Base-by-base conservation (phyloP, 805 yeast genomes). In the Hanseniaspora pseudoguilliermondii region DNA sequence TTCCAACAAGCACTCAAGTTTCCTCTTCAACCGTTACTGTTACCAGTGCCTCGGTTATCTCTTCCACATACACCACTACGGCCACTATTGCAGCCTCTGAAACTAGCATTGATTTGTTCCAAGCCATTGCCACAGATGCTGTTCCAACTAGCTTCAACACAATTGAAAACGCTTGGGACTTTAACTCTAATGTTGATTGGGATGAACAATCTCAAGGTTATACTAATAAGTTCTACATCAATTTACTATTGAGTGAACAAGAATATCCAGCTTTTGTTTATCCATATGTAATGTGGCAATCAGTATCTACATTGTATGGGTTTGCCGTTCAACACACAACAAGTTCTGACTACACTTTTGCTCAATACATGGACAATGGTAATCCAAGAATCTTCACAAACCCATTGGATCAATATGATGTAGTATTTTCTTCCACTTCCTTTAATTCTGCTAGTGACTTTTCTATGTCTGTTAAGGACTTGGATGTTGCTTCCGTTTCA, bases 161-260 rank as follows among this genome's bases (percentile, higher is more conserved):
- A 53, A 72, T 72, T 41, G 71, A 66, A 3, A 71, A 78, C 49
- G 76, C 76, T 13, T 65, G 79, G 56, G 60, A 63, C 0, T 64
- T 80, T 41, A 80, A 83, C 20, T 61, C 60, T 3, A 79, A 79
- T 38, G 81, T 77, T 39, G 67, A 70, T 41, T 72, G 73, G 58
- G 64, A 68, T 51, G 76, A 68, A 36, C 27, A 47, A 35, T 61
- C 59, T 11, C 72, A 82, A 1, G 73, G 77, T 58, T 81, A 82
- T 63, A 87, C 95, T 25, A 86, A 86, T 72, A 86, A 84, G 69
- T 86, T 86, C 67, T 84, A 78, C 68, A 77, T 80, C 39, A 86
- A 86, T 65, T 64, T 84, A 63, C 69, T 82, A 60, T 70, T 84
- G 23, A 83, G 72, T 23, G 68, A 67, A 50, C 87, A 81, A 66